Evolutionary conservation across 345 rosid genomes (phyloP).

Genomic region (Cardamine occulta): DNA sequence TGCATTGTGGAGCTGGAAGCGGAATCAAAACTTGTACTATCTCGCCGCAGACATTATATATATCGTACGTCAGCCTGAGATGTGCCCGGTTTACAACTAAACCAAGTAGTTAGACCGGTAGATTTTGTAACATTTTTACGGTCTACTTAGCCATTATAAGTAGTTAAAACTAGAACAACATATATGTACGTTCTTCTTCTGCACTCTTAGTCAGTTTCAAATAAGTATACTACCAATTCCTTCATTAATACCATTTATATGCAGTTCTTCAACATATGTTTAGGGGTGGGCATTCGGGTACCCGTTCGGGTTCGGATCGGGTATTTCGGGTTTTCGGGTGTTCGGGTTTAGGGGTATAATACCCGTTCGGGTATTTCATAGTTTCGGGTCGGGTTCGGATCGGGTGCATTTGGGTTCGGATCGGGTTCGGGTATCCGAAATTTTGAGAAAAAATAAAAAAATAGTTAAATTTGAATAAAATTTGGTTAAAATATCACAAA

Average conservation of each 20-base stretch:
- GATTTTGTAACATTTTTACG: background rate
- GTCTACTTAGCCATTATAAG: background rate
- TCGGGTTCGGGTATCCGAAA: too few species aligned
- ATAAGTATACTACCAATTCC: background rate
- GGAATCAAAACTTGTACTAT: conserved; percentile 61
- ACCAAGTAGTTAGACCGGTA: conserved; percentile 34
- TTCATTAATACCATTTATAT: background rate
- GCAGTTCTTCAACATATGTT: background rate
- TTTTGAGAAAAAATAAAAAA: too few species aligned
- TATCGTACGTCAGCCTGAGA: conserved; percentile 70
- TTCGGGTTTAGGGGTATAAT: too few species aligned
- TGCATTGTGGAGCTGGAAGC: conserved; percentile 89
- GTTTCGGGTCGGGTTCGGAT: too few species aligned
- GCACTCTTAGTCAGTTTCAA: background rate
- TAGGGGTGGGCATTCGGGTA: too few species aligned
- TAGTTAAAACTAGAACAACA: background rate
- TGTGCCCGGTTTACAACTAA: conserved; percentile 43
- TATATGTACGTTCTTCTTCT: background rate
- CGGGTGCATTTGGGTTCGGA: too few species aligned
- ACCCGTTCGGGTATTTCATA: too few species aligned
- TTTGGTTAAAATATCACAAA: too few species aligned
- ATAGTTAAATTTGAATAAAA: too few species aligned
- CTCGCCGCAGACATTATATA: conserved; percentile 60
- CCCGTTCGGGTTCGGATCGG: too few species aligned
- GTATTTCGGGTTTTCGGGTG: too few species aligned